phyloP scores from a whole-genome alignment of 192 early-diverging fungal species.

The Obelidium mucronatum region DNA sequence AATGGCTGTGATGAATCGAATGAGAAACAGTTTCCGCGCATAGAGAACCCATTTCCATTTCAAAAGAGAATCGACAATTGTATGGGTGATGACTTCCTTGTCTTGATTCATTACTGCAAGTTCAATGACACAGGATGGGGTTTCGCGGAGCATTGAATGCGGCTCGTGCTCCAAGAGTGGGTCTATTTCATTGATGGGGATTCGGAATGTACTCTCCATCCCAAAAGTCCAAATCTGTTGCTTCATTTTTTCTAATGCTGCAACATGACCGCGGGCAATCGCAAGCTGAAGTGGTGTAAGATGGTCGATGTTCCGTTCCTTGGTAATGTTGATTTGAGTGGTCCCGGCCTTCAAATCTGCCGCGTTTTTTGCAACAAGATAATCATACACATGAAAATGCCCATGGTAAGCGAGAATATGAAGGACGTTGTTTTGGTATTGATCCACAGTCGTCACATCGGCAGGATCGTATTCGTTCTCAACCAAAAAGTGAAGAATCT shows the following conservation, averaged over 20 bases:
- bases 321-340: background rate
- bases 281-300: conserved; percentile 31
- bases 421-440: conserved; percentile 41
- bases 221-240: conserved; percentile 14
- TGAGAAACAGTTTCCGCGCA: conserved; percentile 26
- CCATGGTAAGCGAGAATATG: conserved; percentile 42
- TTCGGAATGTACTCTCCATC: conserved; percentile 18
- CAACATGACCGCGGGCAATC: background rate
- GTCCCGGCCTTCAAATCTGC: conserved; percentile 1
- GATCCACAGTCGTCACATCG: conserved; percentile 26
- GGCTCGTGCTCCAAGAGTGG: conserved; percentile 5
- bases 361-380: background rate
- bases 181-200: conserved; percentile 24
- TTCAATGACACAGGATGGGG: conserved; percentile 2
- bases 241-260: conserved; percentile 14
- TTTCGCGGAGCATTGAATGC: background rate
- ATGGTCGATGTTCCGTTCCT: conserved; percentile 18
- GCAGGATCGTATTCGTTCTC: conserved; percentile 35
- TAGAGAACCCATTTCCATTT: conserved; percentile 42
- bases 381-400: background rate
- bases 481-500: conserved; percentile 32
- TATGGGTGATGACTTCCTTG: conserved; percentile 25
- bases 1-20: conserved; percentile 3
- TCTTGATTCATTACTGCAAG: conserved; percentile 34
- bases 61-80: conserved; percentile 28